A percentile compares a stretch with the other conserved stretches of the same genome.
phyloP scores from a whole-genome alignment of 495 filamentous ascomycete genomes.

The Penicillium turbatum region DNA sequence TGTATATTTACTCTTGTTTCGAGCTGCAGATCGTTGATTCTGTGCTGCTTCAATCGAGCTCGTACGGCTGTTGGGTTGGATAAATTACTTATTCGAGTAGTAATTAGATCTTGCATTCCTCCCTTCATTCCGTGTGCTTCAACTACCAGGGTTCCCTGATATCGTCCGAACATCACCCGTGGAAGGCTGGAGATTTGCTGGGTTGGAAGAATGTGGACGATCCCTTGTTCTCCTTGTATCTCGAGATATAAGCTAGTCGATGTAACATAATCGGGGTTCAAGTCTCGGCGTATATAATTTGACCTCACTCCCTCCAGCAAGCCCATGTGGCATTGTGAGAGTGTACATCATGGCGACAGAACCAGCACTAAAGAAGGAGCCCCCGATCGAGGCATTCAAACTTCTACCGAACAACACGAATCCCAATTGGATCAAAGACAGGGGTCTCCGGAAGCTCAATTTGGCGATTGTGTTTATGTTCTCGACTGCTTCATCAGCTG shows the following conservation, averaged over 20 bases:
- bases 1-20: background rate
- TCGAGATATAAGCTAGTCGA: background rate
- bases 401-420: conserved; percentile 19
- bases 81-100: background rate
- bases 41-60: background rate
- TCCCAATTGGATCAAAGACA: conserved; percentile 24
- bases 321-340: background rate
- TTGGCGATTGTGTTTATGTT: conserved; percentile 23
- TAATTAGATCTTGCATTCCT: conserved; percentile 18
- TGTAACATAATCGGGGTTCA: background rate
- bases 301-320: background rate
- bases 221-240: conserved; percentile 21
- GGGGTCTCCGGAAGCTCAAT: conserved; percentile 22
- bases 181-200: background rate
- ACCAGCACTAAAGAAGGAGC: conserved; percentile 2
- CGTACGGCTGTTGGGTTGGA: background rate
- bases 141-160: conserved; percentile 3
- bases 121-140: conserved; percentile 24
- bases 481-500: conserved; percentile 18
- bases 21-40: background rate
- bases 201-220: conserved; percentile 21
- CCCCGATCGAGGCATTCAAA: conserved; percentile 15
- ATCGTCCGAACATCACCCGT: background rate
- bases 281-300: background rate
- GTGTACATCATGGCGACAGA: background rate